Base-by-base conservation (phyloP, 768 basidiomycete genomes). In the Boletus eberwhitei region DNA sequence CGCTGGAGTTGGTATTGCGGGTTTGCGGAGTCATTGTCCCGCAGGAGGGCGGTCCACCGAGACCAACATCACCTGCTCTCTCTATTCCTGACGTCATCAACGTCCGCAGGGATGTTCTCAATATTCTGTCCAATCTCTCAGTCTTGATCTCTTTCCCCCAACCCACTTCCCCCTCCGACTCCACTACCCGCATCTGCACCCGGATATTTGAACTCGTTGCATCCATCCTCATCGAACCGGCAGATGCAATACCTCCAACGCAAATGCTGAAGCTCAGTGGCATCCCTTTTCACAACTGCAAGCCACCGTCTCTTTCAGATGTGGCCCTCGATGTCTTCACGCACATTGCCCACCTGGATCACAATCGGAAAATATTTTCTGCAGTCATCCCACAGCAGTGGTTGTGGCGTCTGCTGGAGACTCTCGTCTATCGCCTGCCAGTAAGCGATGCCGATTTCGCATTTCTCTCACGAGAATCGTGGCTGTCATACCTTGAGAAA, bases 261-360 rank as follows among this genome's bases (percentile, higher is more conserved):
- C 76, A 79, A 24, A 78, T 74, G 57, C 70, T 86, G n/a, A 79
- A 88, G 59, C 71, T 81, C 36, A 71, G 73, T 48, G 83, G 84
- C 6, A 64, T 71, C 9, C 65, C 74, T 7, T 73, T 76, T 16
- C 70, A 73, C 44, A 75, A 57, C 35, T 71, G 72, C 29, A 82
- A 75, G 54, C 87, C 88, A 21, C 83, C 87, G 0, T 68, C 77
- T 24, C 74, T 86, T 36, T 77, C 84, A 8, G 90, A 94, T 60
- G 73, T 82, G 32, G 90, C 92, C n/a, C 76, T 98, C 48, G 90
- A 96, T 56, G 83, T 85, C 3, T 89, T 94, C 63, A 86, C 88
- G n/a, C 83, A 85, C 38, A 72, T 97, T 52, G 82, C 84, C 34
- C 86, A 88, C 46, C 72, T 76, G 17, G 96, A 98, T 71, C 72